Evolutionary conservation across 2,329 filamentous ascomycete genomes (phyloP), one percentile per base, ranked within the genome.

Genomic region (Phaeosphaeriaceae sp.): DNA sequence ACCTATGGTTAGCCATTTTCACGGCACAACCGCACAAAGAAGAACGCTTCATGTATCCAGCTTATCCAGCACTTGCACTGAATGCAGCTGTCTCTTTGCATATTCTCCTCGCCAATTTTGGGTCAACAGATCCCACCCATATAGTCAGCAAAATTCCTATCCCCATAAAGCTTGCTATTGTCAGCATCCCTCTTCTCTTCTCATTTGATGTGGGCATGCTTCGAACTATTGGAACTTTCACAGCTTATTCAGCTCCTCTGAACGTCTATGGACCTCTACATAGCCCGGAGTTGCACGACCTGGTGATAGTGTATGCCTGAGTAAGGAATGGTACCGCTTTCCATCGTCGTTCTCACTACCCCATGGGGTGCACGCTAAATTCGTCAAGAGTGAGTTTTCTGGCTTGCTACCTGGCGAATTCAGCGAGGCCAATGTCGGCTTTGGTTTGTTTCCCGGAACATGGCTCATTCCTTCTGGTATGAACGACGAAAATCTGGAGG

Each of bases 271-370:
- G 80, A 29, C 85, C 87, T 1, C 78, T 97, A 1, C 79, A 83
- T 39, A 80, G 79, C 12, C 65, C 76, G 81, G 78, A 1, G 61
- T 89, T 5, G 82, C 84, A 2, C 73, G 76, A 0, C 70, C 77
- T 2, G 89, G 87, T 13, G 87, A 90, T 55, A 86, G 81, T 15
- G 84, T 99, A 2, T 99, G 94, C 71, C 83, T 96, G 32, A 92
- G 90, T 21, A 99, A 97, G 71, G 94, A 99, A 70, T 99, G 94
- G 94, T 97, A 99, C 73, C 89, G 94, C 29, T 97, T 97, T 69
- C 93, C 94, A 1, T 93, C 89, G 0, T 95, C 92, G 0, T 97
- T 92, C 77, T 92, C 94, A 70, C 79, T 99, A 3, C 93, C 94
- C 0, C 79, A 86, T n/a, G 83, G 85, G 41, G 89, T 94, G 78